These are phyloP conservation scores for Taiwanofungus camphoratus DNA, from an alignment of 1,284 basidiomycete genomes.

Conservation along the genomic window DNA sequence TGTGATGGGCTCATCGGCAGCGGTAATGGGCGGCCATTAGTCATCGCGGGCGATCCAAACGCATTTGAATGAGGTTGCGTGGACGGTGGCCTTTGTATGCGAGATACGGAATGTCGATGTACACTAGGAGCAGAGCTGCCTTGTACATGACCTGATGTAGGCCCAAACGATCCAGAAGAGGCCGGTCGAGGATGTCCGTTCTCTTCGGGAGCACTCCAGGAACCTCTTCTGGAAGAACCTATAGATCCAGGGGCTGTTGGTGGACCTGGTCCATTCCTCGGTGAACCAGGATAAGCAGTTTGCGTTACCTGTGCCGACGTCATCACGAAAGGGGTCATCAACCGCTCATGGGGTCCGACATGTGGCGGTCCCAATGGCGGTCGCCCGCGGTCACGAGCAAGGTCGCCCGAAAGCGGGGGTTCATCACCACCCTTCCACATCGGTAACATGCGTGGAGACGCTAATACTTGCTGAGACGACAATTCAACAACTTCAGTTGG, in stretches of 20 bases:
- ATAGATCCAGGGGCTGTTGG: constrained; percentile 20
- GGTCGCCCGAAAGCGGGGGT: constrained; percentile 8
- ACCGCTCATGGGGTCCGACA: constrained; percentile 31
- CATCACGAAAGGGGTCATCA: constrained; percentile 44
- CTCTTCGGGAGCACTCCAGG: constrained; percentile 26
- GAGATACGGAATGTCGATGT: constrained; percentile 11
- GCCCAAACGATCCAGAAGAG: constrained; percentile 13
- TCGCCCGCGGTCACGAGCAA: constrained; percentile 23
- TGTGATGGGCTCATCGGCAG: constrained; percentile 7
- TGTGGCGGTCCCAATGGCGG: constrained; percentile 28
- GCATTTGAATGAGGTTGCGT: constrained; percentile 10
- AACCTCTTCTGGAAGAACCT: constrained; percentile 26
- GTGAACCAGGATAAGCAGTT: constrained; percentile 20
- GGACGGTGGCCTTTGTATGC: constrained; percentile 12
- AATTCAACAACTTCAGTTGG: constrained; percentile 47
- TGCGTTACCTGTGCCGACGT: constrained; percentile 38
- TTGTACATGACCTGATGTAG: constrained; percentile 5
- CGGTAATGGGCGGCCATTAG: constrained; percentile 12
- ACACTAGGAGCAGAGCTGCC: background rate
- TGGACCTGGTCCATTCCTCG: constrained; percentile 16
- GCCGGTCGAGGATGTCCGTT: constrained; percentile 15
- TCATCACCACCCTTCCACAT: constrained; percentile 23
- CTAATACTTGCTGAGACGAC: constrained; percentile 25
- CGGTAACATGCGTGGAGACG: constrained; percentile 17
- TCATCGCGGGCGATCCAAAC: constrained; percentile 14